phyloP scores from a whole-genome alignment of 371 early-diverging fungal species.

The Blastocladiella emersonii region DNA sequence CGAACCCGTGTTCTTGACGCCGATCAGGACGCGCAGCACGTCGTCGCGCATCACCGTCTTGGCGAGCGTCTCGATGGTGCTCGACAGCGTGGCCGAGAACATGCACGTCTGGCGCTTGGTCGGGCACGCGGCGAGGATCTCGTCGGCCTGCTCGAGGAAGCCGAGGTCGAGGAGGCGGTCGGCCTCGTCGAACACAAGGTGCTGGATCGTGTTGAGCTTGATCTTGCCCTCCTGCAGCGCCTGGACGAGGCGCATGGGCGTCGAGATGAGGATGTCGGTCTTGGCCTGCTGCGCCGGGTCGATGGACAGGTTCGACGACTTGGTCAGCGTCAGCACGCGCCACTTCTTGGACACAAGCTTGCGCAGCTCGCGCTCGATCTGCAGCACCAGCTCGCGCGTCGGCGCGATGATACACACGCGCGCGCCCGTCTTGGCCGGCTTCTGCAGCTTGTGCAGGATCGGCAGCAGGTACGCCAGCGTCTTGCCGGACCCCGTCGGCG shows the following conservation, averaged over 20 bases:
- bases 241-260: conserved; percentile 78
- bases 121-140: conserved; percentile 76
- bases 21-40: conserved; percentile 77
- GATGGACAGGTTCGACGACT: conserved; percentile 49
- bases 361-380: conserved; percentile 30
- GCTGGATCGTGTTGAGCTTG: conserved; percentile 30
- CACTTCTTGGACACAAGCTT: conserved; percentile 28
- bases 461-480: conserved; percentile 93
- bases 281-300: conserved; percentile 49
- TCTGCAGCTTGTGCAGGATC: conserved; percentile 43
- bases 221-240: conserved; percentile 50
- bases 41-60: conserved; percentile 68
- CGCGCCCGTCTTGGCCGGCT: conserved; percentile 57
- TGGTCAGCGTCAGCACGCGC: conserved; percentile 61
- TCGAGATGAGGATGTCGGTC: conserved; percentile 68
- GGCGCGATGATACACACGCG: conserved; percentile 89
- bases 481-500: conserved; percentile 97
- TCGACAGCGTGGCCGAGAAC: conserved; percentile 90
- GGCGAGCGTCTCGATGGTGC: conserved; percentile 80
- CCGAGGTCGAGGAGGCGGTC: conserved; percentile 83
- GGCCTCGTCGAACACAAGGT: conserved; percentile 83
- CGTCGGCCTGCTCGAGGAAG: conserved; percentile 79
- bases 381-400: conserved; percentile 92
- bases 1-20: conserved; percentile 84
- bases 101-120: conserved; percentile 61